These are phyloP conservation scores for Xerophyta viscosa DNA, from an alignment of 106 monocot species.

Conservation along the genomic window DNA sequence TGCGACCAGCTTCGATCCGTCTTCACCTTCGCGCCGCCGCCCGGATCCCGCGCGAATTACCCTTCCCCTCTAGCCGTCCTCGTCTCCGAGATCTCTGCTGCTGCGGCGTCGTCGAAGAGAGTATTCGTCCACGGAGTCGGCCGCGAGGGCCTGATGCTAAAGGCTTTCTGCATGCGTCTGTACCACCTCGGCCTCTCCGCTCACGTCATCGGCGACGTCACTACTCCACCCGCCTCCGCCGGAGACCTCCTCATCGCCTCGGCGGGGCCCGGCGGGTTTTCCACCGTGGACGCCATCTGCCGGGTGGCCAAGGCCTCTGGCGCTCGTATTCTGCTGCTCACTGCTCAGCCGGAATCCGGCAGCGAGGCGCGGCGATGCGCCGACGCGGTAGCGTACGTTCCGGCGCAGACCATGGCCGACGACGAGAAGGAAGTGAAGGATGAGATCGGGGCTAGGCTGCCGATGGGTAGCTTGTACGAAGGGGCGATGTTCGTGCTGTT, in stretches of 20 bases:
- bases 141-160: conserved; percentile 84
- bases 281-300: conserved; percentile 88
- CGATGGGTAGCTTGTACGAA: conserved; percentile 93
- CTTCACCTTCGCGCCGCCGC: conserved; percentile 43
- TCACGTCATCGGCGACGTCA: conserved; percentile 80
- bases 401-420: conserved; percentile 85
- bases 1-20: conserved; percentile 71
- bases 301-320: conserved; percentile 40
- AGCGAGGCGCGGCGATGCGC: conserved; percentile 41
- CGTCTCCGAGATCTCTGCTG: conserved; percentile 34
- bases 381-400: conserved; percentile 51
- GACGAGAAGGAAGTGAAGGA: conserved; percentile 28
- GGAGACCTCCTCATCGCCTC: conserved; percentile 86
- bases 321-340: conserved; percentile 61
- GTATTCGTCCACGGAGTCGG: conserved; percentile 90
- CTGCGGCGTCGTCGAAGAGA: conserved; percentile 9
- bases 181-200: conserved; percentile 80
- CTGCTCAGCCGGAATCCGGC: conserved; percentile 47
- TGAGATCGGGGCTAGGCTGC: conserved; percentile 23
- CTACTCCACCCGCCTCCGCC: conserved; percentile 57
- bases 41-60: neutral
- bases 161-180: conserved; percentile 90
- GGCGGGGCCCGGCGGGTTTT: conserved; percentile 81
- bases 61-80: conserved; percentile 43
- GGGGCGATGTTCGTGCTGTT: conserved; percentile 95